Base-by-base conservation (phyloP, 2,329 filamentous ascomycete species). In the Huntiella omanensis region DNA sequence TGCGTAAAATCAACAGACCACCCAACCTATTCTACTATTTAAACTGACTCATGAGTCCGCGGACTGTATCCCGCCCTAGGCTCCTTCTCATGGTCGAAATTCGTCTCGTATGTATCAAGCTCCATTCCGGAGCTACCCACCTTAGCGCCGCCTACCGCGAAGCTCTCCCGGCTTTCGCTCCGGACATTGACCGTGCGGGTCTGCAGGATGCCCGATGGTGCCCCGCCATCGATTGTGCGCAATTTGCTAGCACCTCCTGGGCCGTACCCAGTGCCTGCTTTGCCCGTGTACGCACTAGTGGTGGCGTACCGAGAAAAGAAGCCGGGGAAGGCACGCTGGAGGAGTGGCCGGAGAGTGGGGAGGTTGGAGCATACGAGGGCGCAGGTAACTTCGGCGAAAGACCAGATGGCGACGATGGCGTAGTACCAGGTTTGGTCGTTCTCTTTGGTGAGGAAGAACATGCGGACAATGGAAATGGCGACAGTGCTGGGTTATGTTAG, bases 291-390 rank as follows among this genome's bases (percentile, higher is more conserved):
- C n/a, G 36, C 16, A n/a, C 34, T 44, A 11, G 46, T 35, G 5
- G 46, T 34, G 22, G 34, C 41, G 32, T 48, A 45, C 8, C 36
- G 34, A 15, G 36, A 40, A 17, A 44, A 48, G 35, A 44, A 32
- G 15, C 32, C 36, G 22, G 46, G 49, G 17, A 51, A 45, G 7
- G 46, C 6, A 19, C 40, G 41, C n/a, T 43, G 50, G 17, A 60
- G 41, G 4, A 60, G 45, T 11, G 59, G 59, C 2, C 60, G 57
- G 1, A 64, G 52, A 12, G 61, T 62, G 1, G 62, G 62, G 4
- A 64, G 57, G 47, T 61, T 63, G 40, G 60, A 56, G 49, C 62
- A 64, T 10, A 64, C 54, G 50, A 64, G 57, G 46, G 60, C 62
- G 42, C 59, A 56, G 40, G 60, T 60, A 50, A 63, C 59, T 50